Percentiles rank a stretch among this genome's conserved stretches.
Evolutionary conservation across 2,329 filamentous ascomycete genomes (phyloP).

Genomic region (Leptographium lundbergii): DNA sequence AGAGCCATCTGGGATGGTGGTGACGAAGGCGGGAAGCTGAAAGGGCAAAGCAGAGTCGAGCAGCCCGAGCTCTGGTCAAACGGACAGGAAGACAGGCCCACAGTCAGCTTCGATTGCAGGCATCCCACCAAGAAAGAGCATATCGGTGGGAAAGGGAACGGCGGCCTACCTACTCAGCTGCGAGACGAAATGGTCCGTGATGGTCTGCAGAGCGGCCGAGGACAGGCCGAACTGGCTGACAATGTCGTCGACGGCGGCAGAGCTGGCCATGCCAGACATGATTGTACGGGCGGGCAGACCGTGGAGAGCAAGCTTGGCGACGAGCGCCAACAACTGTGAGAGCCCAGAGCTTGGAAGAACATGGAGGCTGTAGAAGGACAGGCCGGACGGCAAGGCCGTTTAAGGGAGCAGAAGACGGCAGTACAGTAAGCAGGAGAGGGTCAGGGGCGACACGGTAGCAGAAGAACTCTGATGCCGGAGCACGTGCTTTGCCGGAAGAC

Average conservation of each 20-base stretch:
- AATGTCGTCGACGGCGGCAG: neutral
- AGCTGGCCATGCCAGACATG: neutral
- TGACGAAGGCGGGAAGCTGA: constrained; percentile 95
- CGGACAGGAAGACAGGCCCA: neutral
- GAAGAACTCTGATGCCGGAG: too few species aligned
- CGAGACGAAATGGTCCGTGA: neutral
- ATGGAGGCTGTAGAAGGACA: neutral
- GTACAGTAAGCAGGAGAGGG: neutral
- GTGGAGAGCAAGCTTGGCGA: neutral
- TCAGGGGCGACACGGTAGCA: neutral
- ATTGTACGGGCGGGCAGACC: neutral
- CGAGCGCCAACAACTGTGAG: neutral
- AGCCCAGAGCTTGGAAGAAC: neutral
- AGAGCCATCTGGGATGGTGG: constrained; percentile 83
- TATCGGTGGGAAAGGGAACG: neutral
- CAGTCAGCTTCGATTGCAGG: neutral
- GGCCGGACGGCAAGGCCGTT: neutral
- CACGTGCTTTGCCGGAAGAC: neutral
- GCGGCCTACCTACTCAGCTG: neutral
- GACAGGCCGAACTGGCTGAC: neutral
- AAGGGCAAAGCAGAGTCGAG: neutral
- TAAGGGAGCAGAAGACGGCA: neutral
- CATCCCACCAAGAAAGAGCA: neutral
- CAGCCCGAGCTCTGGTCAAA: neutral
- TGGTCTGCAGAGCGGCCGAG: neutral